Base-by-base conservation (phyloP, 768 basidiomycete species). In the Tricholoma bakamatsutake region DNA sequence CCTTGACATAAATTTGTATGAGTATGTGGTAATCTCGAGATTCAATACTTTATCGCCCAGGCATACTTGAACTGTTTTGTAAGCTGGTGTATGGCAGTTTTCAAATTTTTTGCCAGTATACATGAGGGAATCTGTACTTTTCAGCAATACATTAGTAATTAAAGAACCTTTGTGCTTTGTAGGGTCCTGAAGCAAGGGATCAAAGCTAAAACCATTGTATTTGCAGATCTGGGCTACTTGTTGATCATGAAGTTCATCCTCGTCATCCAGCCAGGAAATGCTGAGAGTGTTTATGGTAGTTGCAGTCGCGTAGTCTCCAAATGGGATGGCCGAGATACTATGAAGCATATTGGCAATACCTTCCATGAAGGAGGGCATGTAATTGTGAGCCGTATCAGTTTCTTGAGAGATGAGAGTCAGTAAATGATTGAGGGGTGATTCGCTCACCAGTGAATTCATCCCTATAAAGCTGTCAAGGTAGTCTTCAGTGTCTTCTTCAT, bases 401-500 rank as follows among this genome's bases (percentile, higher is more conserved):
- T 37, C 35, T 37, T 4, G 13, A 15, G 35, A 15, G 35, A 37
- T 11, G 13, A 15, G 13, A 37, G 35, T 37, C 13, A 37, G 12
- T 15, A 37, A 37, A 15, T 37, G 13, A 15, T 37, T 2, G 15
- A 37, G 35, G 35, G 35, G 13, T 5, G 35, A 37, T 13, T 37
- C 35, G 12, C 35, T 5, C 35, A 37, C 35, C 5, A 37, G 15
- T 13, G 35, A 37, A 11, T 11, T 37, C 5, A 37, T 6, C 39
- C 39, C 39, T 17, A 40, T 35, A 15, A 50, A 18, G 5, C 57
- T 47, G 42, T 70, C 54, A 27, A 67, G 54, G 40, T 71, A 61
- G 21, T 65, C 68, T 50, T 76, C 69, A 1, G 60, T 59, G 15
- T 69, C 64, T n/a, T 62, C 58, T 2, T 62, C 59, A 15, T 63